Percentiles rank a stretch among this genome's conserved stretches.
These are phyloP conservation scores for Serpula lacrymans DNA, from an alignment of 768 basidiomycete species.

Conservation along the genomic window DNA sequence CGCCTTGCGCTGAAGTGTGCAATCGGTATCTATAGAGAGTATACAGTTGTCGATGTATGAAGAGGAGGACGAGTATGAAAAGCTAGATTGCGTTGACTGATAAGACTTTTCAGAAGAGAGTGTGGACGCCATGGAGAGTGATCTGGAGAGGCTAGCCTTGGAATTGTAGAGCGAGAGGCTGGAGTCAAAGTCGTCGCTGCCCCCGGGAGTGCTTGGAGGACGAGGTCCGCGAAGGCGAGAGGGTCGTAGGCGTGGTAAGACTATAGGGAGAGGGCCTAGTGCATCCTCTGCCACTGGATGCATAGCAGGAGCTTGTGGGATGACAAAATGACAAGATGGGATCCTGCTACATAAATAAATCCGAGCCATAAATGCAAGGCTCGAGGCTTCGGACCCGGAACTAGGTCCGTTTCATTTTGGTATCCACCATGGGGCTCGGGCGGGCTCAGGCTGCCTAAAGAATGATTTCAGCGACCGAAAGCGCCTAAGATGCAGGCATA, in stretches of 20 bases:
- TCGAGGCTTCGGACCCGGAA: too few relatives aligned
- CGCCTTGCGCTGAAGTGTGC: background rate
- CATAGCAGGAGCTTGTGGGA: background rate
- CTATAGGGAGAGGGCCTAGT: slow-evolving; percentile 5
- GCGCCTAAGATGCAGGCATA: too few relatives aligned
- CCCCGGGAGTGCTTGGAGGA: slow-evolving; percentile 21
- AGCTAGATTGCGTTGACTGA: slow-evolving; percentile 7
- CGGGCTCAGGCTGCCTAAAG: too few relatives aligned
- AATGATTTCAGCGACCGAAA: too few relatives aligned
- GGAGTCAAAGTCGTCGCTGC: background rate
- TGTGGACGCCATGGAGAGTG: slow-evolving; percentile 14
- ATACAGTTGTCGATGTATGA: slow-evolving; percentile 5
- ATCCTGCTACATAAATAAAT: too few relatives aligned
- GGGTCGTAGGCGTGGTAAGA: slow-evolving; percentile 9
- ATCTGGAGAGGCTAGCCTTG: slow-evolving; percentile 11
- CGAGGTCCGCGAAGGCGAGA: slow-evolving; percentile 25
- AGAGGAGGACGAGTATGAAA: slow-evolving; percentile 11
- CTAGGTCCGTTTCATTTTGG: too few relatives aligned
- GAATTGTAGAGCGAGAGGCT: slow-evolving; percentile 14
- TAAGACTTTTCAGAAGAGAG: slow-evolving; percentile 11
- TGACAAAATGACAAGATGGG: too few relatives aligned
- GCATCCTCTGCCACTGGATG: slow-evolving; percentile 10
- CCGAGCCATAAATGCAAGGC: too few relatives aligned
- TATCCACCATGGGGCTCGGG: too few relatives aligned
- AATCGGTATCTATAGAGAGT: slow-evolving; percentile 5